Evolutionary conservation across 2,329 filamentous ascomycete species (phyloP).

Genomic region (Didymella lethalis): DNA sequence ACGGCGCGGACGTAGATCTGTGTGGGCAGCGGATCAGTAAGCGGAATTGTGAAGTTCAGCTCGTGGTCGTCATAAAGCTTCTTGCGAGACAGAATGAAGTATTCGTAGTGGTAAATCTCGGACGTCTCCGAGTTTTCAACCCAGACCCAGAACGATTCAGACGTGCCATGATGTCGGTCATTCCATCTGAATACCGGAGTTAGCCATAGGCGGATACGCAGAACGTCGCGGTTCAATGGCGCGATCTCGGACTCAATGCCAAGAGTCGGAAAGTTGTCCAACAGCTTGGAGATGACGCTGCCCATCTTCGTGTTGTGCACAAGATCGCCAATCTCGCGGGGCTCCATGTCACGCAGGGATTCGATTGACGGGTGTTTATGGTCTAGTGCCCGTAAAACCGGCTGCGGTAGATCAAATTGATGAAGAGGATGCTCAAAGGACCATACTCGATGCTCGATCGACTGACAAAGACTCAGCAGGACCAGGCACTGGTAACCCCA

Average conservation of each 20-base stretch:
- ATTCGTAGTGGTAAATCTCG: slow-evolving; percentile 97
- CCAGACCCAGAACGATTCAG: slow-evolving; percentile 98
- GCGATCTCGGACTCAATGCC: slow-evolving; percentile 93
- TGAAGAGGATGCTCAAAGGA: slow-evolving; percentile 92
- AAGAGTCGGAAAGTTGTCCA: slow-evolving; percentile 92
- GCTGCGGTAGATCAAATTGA: slow-evolving; percentile 89
- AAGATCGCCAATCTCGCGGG: slow-evolving; percentile 85
- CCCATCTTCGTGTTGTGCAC: slow-evolving; percentile 93
- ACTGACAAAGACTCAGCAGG: slow-evolving; percentile 89
- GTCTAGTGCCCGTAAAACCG: slow-evolving; percentile 84
- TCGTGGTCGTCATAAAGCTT: slow-evolving; percentile 97
- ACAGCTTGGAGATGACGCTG: slow-evolving; percentile 77
- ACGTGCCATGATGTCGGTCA: slow-evolving; percentile 89
- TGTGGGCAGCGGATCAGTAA: slow-evolving; percentile 89
- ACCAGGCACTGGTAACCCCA: slow-evolving; percentile 97
- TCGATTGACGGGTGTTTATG: slow-evolving; percentile 83
- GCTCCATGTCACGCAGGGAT: slow-evolving; percentile 88
- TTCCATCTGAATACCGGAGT: slow-evolving; percentile 95
- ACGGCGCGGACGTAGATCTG: slow-evolving; percentile 96
- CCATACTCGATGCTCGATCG: slow-evolving; percentile 96
- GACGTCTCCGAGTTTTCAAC: slow-evolving; percentile 98
- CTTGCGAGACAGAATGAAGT: slow-evolving; percentile 87
- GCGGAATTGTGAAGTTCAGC: slow-evolving; percentile 94
- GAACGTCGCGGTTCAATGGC: slow-evolving; percentile 90
- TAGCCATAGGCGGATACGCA: slow-evolving; percentile 86